phyloP scores from a whole-genome alignment of 805 yeast species.

The Starmerella tilneyi region DNA sequence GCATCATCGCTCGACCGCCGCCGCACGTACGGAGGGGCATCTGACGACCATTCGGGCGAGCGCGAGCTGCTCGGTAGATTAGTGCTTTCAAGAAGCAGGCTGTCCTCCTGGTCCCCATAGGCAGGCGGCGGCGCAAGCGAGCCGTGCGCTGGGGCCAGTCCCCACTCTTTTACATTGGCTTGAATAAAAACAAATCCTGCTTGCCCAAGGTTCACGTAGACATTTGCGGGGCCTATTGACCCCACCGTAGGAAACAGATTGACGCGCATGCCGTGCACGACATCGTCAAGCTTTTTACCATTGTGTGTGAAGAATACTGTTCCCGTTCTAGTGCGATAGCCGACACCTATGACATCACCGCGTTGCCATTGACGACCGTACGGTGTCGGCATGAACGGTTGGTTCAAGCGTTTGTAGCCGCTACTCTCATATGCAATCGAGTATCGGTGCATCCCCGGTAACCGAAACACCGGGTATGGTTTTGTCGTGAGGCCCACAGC shows the following conservation, averaged over 20 bases:
- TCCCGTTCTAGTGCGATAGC: conserved; percentile 72
- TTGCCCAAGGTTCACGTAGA: conserved; percentile 87
- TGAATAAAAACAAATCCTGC: conserved; percentile 83
- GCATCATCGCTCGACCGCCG: conserved; percentile 18
- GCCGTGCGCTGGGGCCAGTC: conserved; percentile 84
- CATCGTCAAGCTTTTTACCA: conserved; percentile 81
- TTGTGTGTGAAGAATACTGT: conserved; percentile 88
- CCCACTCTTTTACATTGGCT: conserved; percentile 92
- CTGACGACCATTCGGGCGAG: neutral
- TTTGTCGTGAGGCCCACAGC: conserved; percentile 73
- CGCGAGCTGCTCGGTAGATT: conserved; percentile 5
- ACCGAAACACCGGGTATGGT: conserved; percentile 87
- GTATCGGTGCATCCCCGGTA: conserved; percentile 83
- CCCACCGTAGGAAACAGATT: conserved; percentile 85
- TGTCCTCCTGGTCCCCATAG: conserved; percentile 68
- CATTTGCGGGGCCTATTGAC: conserved; percentile 63
- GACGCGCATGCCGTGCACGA: conserved; percentile 58
- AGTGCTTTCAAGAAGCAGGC: conserved; percentile 44
- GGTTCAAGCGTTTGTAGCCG: conserved; percentile 70
- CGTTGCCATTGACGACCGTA: conserved; percentile 43
- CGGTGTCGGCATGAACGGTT: conserved; percentile 48
- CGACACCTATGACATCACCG: conserved; percentile 91
- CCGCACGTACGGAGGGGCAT: conserved; percentile 21
- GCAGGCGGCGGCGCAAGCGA: conserved; percentile 88
- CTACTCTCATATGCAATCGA: conserved; percentile 81